These are phyloP conservation scores for Lasiosphaeria ovina DNA, from an alignment of 495 filamentous ascomycete species.

Conservation along the genomic window DNA sequence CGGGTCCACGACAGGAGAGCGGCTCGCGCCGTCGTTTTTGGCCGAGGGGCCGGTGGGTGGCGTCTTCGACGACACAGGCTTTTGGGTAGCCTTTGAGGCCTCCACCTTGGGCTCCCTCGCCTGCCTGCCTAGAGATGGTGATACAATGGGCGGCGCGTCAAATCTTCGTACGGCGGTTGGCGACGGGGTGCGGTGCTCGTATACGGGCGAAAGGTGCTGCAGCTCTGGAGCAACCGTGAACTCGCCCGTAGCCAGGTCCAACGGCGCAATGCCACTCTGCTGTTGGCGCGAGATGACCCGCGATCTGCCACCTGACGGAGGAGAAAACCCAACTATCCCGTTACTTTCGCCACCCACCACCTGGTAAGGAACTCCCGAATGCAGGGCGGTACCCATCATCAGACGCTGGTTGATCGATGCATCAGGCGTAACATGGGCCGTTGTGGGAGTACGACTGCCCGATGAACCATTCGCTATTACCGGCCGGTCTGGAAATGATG, in stretches of 20 bases:
- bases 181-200: constrained; percentile 53
- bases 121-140: constrained; percentile 7
- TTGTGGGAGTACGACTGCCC: constrained; percentile 23
- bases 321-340: constrained; percentile 20
- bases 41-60: constrained; percentile 19
- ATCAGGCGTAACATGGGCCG: constrained; percentile 18
- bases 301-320: constrained; percentile 24
- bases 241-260: constrained; percentile 45
- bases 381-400: constrained; percentile 23
- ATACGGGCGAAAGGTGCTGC: constrained; percentile 54
- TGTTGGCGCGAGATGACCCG: constrained; percentile 35
- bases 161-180: constrained; percentile 42
- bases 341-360: constrained; percentile 19
- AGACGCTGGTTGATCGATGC: constrained; percentile 33
- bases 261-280: constrained; percentile 43
- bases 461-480: constrained; percentile 52
- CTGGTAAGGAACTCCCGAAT: constrained; percentile 20
- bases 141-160: constrained; percentile 24
- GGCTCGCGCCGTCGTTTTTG: constrained; percentile 25
- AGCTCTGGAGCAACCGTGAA: constrained; percentile 34
- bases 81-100: constrained; percentile 18
- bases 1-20: constrained; percentile 28
- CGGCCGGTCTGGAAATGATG: constrained; percentile 39
- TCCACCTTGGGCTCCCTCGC: constrained; percentile 19
- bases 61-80: constrained; percentile 18